Base-by-base conservation (phyloP, 768 basidiomycete species). In the Hericium coralloides region DNA sequence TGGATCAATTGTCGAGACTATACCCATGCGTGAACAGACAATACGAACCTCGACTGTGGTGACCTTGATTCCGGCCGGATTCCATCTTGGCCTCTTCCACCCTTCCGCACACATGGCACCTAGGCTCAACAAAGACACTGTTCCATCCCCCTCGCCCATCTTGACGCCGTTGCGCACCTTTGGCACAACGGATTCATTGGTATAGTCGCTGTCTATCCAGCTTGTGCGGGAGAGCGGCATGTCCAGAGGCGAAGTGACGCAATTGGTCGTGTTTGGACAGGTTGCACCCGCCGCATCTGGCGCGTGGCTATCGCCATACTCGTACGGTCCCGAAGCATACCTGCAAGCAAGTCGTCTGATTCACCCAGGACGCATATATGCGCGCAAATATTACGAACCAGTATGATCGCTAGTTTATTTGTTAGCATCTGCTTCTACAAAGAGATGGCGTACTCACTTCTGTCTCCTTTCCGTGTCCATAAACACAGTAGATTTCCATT, bases 61-160 rank as follows among this genome's bases (percentile, higher is more conserved):
- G 50, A 98, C 73, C 63, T 83, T 79, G 66, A 97, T 92, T n/a
- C 87, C 79, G 12, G 83, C 87, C 1, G 95, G 95, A 69, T 98
- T 98, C 92, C 92, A 98, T 55, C 85, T 76, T 59, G 79, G 79
- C 56, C 84, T 76, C 69, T 89, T 89, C 95, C 95, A 97, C 7
- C 95, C 95, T 66, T 93, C 92, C 12, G 89, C 85, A 65, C 95
- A 98, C 93, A 98, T 97, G n/a, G 89, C 84, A 15, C 94, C 95
- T 54, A 94, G 76, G 62, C 89, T 91, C 37, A 95, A 65, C 43
- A 93, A 71, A 63, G 84, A 83, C 22, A 94, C 93, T 2, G 97
- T 98, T 12, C 97, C 95, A 68, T 98, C 97, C 8, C 94, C 95
- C 73, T 97, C 93, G 41, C 92, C 92, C 70, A 95, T 84, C 62